Evolutionary conservation across 495 filamentous ascomycete genomes (phyloP).

Genomic region (Astrothelium subdiscretum): DNA sequence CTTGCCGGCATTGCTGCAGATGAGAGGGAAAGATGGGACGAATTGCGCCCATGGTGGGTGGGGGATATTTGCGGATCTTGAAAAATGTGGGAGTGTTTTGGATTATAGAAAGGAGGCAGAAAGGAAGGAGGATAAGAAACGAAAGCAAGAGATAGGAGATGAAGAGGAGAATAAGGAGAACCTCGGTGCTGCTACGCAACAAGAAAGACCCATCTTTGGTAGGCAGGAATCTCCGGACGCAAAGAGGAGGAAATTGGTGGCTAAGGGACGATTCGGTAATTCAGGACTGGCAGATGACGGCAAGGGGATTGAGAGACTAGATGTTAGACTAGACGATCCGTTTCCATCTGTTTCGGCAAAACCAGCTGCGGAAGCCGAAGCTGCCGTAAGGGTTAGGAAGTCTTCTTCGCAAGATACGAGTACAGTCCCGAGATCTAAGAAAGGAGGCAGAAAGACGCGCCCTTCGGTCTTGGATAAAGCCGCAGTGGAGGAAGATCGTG

Average conservation of each 20-base stretch:
- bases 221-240: slow-evolving; percentile 16
- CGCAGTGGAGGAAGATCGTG: slow-evolving; percentile 16
- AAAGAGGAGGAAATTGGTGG: slow-evolving; percentile 36
- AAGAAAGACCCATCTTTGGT: not conserved
- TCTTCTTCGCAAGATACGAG: not conserved
- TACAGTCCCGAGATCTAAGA: slow-evolving; percentile 25
- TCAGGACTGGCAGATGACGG: slow-evolving; percentile 39
- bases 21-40: slow-evolving; percentile 53
- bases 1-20: slow-evolving; percentile 49
- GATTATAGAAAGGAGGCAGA: slow-evolving; percentile 31
- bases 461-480: slow-evolving; percentile 11
- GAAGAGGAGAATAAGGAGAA: slow-evolving; percentile 10
- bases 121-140: slow-evolving; percentile 8
- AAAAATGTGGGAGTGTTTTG: slow-evolving; percentile 35
- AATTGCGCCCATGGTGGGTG: slow-evolving; percentile 65
- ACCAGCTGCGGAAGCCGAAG: not conserved
- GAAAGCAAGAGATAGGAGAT: slow-evolving; percentile 23
- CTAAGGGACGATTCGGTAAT: slow-evolving; percentile 45
- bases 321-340: slow-evolving; percentile 47
- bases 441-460: slow-evolving; percentile 5
- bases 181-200: not conserved
- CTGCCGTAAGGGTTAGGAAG: not conserved
- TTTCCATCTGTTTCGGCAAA: slow-evolving; percentile 26
- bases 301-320: slow-evolving; percentile 46
- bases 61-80: slow-evolving; percentile 59